Evolutionary conservation across 2,329 filamentous ascomycete species (phyloP).

Genomic region (Aspergillus ustus): DNA sequence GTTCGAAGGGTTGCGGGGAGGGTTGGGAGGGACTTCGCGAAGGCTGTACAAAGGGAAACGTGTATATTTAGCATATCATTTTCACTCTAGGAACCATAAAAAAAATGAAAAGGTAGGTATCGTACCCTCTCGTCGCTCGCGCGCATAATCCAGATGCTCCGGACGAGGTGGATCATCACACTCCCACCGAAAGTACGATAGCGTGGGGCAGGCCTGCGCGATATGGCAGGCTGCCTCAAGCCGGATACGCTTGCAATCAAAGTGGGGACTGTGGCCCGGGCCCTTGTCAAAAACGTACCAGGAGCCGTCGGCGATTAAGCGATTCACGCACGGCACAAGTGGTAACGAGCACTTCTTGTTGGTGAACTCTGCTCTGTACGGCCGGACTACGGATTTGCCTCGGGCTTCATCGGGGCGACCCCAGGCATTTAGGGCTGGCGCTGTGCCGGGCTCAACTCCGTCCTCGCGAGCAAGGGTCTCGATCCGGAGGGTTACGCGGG

Average conservation of each 20-base stretch:
- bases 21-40: not conserved
- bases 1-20: not conserved
- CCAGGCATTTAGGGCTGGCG: not conserved
- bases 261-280: not conserved
- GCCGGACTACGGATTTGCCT: constrained; percentile 2
- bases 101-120: no score
- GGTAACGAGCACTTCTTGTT: not conserved
- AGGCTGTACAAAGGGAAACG: not conserved
- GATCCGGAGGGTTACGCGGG: constrained; percentile 14
- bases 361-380: constrained; percentile 19
- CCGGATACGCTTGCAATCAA: not conserved
- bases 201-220: not conserved
- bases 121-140: not conserved
- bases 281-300: not conserved
- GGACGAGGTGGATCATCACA: not conserved
- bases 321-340: not conserved
- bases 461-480: constrained; percentile 6
- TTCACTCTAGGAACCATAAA: no score
- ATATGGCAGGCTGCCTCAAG: not conserved
- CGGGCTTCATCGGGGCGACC: not conserved
- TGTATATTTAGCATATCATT: no score
- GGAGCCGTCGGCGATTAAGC: not conserved
- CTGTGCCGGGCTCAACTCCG: constrained; percentile 10
- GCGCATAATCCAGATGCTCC: constrained; percentile 1
- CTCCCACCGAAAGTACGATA: not conserved